phyloP scores from a whole-genome alignment of 164 flowering plant species.

The Piper betle region DNA sequence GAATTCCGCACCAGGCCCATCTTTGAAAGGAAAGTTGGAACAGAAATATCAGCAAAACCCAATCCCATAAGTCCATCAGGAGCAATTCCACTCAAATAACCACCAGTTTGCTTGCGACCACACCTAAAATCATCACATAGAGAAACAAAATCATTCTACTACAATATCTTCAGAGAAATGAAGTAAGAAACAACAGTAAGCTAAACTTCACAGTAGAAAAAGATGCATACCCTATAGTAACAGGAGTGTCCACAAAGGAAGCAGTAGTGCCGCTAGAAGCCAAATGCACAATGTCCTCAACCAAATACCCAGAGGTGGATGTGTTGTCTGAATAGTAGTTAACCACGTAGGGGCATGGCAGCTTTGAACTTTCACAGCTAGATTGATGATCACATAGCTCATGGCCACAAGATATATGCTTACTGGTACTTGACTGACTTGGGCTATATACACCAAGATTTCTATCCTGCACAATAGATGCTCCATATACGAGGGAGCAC shows the following conservation, averaged over 20 bases:
- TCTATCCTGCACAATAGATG: conserved; percentile 97
- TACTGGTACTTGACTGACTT: conserved; percentile 68
- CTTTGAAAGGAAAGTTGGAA: conserved; percentile 77
- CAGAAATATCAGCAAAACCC: conserved; percentile 74
- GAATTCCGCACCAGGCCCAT: conserved; percentile 58
- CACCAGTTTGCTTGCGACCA: conserved; percentile 90
- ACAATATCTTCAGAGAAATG: background rate
- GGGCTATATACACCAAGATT: conserved; percentile 74
- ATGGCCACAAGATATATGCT: conserved; percentile 58
- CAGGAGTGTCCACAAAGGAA: conserved; percentile 41
- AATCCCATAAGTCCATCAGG: conserved; percentile 98
- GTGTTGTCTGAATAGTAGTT: conserved; percentile 51
- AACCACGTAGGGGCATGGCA: conserved; percentile 59
- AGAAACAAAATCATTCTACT: conserved; percentile 1
- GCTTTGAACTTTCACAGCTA: conserved; percentile 47
- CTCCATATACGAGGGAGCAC: conserved; percentile 94
- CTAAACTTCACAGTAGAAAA: background rate
- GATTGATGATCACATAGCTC: conserved; percentile 47
- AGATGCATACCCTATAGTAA: conserved; percentile 52
- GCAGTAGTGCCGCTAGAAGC: conserved; percentile 29
- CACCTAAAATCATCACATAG: conserved; percentile 37
- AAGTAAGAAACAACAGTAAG: background rate
- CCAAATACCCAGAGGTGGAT: conserved; percentile 71
- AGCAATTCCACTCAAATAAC: conserved; percentile 75
- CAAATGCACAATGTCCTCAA: conserved; percentile 72